Conservation (phyloP, 805 yeast species). For the Hanseniaspora pseudoguilliermondii region DNA sequence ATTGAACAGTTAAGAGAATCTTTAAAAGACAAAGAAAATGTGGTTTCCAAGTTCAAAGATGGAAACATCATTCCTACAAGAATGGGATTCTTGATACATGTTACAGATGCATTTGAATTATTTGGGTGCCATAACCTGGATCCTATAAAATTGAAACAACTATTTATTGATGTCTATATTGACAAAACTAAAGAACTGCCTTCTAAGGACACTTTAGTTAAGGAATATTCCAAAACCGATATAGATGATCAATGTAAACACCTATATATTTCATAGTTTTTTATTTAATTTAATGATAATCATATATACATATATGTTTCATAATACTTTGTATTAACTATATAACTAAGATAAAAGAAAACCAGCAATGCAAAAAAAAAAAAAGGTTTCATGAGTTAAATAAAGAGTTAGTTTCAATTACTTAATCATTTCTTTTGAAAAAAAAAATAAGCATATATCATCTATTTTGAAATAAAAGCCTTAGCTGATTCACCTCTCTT, state of each 20-base stretch:
- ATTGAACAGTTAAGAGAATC: conserved; percentile 20
- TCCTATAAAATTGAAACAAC: conserved; percentile 16
- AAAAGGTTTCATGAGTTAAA: background rate
- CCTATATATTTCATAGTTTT: background rate
- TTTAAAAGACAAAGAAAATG: conserved; percentile 15
- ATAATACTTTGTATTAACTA: background rate
- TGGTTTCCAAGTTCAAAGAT: conserved; percentile 13
- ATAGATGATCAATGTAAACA: background rate
- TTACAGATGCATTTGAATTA: conserved; percentile 25
- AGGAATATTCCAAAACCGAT: background rate
- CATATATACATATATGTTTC: too few species aligned
- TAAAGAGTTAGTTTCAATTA: background rate
- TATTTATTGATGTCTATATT: conserved; percentile 9
- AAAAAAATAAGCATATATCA: background rate
- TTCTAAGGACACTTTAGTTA: background rate
- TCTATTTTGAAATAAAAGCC: conserved; percentile 15
- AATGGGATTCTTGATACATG: conserved; percentile 25
- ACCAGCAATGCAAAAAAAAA: background rate
- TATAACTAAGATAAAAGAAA: background rate
- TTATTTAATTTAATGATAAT: too few species aligned
- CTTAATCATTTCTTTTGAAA: too few species aligned
- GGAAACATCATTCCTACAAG: conserved; percentile 20
- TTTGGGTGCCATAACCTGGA: conserved; percentile 21
- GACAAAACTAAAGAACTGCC: background rate
- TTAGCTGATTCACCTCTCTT: conserved; percentile 26